Evolutionary conservation across 2,329 filamentous ascomycete genomes (phyloP).

Genomic region (Scedosporium dehoogii): DNA sequence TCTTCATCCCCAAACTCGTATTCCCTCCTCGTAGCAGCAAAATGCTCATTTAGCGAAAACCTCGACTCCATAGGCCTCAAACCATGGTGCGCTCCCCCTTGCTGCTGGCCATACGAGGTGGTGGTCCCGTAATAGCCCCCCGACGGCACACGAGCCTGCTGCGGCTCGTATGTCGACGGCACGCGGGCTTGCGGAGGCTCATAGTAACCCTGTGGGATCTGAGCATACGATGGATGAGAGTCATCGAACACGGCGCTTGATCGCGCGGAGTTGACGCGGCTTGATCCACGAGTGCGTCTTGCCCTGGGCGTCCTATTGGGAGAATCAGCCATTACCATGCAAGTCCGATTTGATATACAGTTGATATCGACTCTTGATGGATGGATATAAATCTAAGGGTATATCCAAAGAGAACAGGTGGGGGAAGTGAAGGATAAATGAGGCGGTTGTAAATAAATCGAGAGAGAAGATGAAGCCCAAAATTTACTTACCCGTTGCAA

Average conservation of each 20-base stretch:
- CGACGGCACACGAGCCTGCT: not conserved
- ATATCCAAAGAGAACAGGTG: too few species aligned
- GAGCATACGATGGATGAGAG: not conserved
- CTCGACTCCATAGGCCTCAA: conserved; percentile 30
- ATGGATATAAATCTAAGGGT: too few species aligned
- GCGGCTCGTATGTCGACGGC: not conserved
- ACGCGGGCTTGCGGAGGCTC: not conserved
- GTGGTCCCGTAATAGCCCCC: not conserved
- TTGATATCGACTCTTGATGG: not conserved
- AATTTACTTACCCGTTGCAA: not conserved
- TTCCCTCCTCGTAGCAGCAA: conserved; percentile 34
- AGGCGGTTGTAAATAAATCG: not conserved
- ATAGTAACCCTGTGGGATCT: not conserved
- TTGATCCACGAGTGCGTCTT: not conserved
- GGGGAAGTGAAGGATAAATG: not conserved
- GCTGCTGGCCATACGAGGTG: not conserved
- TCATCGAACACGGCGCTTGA: not conserved
- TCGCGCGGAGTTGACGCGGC: not conserved
- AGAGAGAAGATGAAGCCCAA: not conserved
- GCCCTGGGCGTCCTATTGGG: not conserved
- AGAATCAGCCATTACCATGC: not conserved
- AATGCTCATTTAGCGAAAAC: conserved; percentile 37
- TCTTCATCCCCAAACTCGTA: conserved; percentile 39
- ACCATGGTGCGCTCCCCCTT: not conserved
- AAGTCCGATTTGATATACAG: not conserved